These are phyloP conservation scores for Pseudohyphozyma bogoriensis DNA, from an alignment of 768 basidiomycete genomes.

Conservation along the genomic window DNA sequence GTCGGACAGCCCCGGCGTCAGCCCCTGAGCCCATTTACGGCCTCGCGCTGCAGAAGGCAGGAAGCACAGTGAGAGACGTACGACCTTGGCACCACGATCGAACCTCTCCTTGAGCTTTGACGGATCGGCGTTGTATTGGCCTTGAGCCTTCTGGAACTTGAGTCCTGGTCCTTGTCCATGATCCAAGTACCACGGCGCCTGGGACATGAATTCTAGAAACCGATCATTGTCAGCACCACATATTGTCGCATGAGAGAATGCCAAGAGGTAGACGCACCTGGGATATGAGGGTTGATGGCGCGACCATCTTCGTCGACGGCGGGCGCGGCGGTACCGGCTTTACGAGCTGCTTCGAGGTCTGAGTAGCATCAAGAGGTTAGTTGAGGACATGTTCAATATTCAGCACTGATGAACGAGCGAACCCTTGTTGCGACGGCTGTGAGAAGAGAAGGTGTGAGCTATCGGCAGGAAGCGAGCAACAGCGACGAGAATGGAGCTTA, in stretches of 20 bases:
- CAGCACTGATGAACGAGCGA: too few relatives aligned
- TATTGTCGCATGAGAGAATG: neutral
- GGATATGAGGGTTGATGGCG: constrained; percentile 97
- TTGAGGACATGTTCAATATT: too few relatives aligned
- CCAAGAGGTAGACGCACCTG: constrained; percentile 72
- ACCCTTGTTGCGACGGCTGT: neutral
- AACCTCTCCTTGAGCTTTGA: constrained; percentile 83
- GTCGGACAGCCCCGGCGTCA: neutral
- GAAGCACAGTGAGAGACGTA: neutral
- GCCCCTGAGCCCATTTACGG: neutral
- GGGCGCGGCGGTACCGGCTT: constrained; percentile 94
- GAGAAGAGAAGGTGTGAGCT: neutral
- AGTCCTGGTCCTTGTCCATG: constrained; percentile 53
- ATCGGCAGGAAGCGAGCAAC: neutral
- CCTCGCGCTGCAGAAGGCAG: neutral
- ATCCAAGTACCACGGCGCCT: constrained; percentile 94
- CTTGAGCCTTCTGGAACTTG: constrained; percentile 71
- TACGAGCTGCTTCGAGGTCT: constrained; percentile 95
- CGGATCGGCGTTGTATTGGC: constrained; percentile 49
- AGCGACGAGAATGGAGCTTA: neutral
- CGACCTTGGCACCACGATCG: constrained; percentile 65
- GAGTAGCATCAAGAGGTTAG: neutral
- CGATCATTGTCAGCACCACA: neutral
- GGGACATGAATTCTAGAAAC: constrained; percentile 99
- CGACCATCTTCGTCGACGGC: constrained; percentile 89